These are phyloP conservation scores for Trichoderma sp. DNA, from an alignment of 2,329 filamentous ascomycete genomes.

Conservation along the genomic window DNA sequence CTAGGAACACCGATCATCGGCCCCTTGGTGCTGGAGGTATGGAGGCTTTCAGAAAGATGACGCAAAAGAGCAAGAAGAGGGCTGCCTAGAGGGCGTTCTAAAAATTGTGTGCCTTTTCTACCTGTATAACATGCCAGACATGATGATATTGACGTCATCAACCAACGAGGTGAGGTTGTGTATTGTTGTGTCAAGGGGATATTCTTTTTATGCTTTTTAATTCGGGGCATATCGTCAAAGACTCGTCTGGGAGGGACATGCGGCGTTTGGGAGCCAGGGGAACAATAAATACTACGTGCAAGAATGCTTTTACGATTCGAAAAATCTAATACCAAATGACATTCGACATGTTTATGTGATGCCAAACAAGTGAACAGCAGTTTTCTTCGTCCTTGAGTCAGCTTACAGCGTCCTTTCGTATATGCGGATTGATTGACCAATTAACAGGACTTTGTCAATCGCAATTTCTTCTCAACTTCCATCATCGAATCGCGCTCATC, in stretches of 20 bases:
- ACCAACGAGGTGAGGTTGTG: not conserved
- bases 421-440: no score
- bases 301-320: not conserved
- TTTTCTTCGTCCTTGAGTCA: not conserved
- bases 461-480: no score
- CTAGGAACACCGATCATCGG: conserved; percentile 53
- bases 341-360: not conserved
- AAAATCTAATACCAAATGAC: not conserved
- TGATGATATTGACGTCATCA: not conserved
- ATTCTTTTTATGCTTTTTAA: not conserved
- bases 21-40: conserved; percentile 64
- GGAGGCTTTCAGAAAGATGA: conserved; percentile 67
- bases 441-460: no score
- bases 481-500: no score
- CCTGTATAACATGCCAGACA: not conserved
- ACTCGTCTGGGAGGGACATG: not conserved
- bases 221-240: not conserved
- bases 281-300: not conserved
- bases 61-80: conserved; percentile 61
- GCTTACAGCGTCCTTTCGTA: no score
- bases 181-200: not conserved
- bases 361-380: not conserved
- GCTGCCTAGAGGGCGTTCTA: conserved; percentile 13
- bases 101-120: not conserved
- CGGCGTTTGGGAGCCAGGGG: conserved; percentile 11